These are phyloP conservation scores for Globisporangium splendens DNA, from an alignment of 352 stramenopile genomes.

Conservation along the genomic window DNA sequence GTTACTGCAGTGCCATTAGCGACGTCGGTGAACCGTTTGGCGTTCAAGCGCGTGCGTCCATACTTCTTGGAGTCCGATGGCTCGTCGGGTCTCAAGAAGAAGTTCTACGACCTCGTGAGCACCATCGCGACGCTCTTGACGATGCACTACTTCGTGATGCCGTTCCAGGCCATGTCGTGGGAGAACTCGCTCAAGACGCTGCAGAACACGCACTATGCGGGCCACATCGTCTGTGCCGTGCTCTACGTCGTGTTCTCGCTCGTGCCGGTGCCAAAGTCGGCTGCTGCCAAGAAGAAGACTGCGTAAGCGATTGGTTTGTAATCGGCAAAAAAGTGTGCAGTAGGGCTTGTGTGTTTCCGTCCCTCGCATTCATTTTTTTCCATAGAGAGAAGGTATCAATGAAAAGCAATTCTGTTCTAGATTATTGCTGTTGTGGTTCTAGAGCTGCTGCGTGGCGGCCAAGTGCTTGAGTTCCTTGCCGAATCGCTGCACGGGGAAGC, in stretches of 20 bases:
- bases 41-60: conserved; percentile 59
- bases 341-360: too few species aligned
- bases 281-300: conserved; percentile 35
- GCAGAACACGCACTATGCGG: conserved; percentile 66
- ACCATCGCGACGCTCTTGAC: conserved; percentile 38
- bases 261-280: conserved; percentile 47
- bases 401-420: too few species aligned
- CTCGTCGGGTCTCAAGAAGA: conserved; percentile 43
- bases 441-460: conserved; percentile 38
- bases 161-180: conserved; percentile 71
- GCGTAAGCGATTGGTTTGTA: conserved; percentile 21
- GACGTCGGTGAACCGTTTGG: conserved; percentile 65
- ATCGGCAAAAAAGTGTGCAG: too few species aligned
- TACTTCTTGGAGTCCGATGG: conserved; percentile 62
- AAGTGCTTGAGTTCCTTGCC: conserved; percentile 53
- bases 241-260: conserved; percentile 71
- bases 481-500: conserved; percentile 83
- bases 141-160: conserved; percentile 74
- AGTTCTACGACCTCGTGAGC: conserved; percentile 60
- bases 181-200: conserved; percentile 59
- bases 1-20: conserved; percentile 42
- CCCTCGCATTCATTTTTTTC: too few species aligned
- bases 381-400: too few species aligned
- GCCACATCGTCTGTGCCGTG: conserved; percentile 60
- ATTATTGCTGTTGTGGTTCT: not conserved